phyloP scores from a whole-genome alignment of 176 grass and related monocot species.

The Secale cereale region DNA sequence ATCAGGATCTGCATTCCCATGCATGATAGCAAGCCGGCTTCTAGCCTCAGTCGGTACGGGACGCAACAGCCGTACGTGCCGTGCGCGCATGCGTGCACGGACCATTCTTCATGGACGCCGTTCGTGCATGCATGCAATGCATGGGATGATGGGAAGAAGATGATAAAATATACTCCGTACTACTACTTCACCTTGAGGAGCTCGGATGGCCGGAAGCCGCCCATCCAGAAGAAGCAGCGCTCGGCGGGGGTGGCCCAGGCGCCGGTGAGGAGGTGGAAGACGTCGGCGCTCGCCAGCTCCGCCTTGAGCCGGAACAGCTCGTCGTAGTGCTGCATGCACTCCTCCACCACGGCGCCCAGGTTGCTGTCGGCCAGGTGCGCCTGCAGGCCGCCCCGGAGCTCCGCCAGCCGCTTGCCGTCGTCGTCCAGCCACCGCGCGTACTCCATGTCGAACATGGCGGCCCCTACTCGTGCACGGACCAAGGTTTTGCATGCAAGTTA shows the following conservation, averaged over 20 bases:
- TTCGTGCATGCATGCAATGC: background rate
- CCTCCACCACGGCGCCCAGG: conserved; percentile 65
- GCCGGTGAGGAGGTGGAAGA: conserved; percentile 90
- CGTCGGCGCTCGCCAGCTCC: conserved; percentile 52
- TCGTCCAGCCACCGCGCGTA: conserved; percentile 89
- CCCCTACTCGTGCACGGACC: conserved; percentile 35
- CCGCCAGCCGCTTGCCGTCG: conserved; percentile 54
- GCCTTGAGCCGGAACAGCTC: conserved; percentile 87
- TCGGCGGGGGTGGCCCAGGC: conserved; percentile 74
- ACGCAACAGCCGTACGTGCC: background rate
- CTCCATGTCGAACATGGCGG: conserved; percentile 90
- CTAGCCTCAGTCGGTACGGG: conserved; percentile 10
- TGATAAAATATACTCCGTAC: too few relatives aligned
- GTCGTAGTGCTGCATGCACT: conserved; percentile 85
- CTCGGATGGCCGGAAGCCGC: conserved; percentile 93
- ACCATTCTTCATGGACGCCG: background rate
- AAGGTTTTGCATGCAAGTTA: background rate
- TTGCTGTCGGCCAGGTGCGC: conserved; percentile 64
- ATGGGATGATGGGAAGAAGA: background rate
- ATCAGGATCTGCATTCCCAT: conserved; percentile 51
- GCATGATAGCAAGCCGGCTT: background rate
- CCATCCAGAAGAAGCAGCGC: conserved; percentile 97
- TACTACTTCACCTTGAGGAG: conserved; percentile 81
- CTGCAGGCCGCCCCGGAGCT: conserved; percentile 68
- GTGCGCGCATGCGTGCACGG: background rate